Evolutionary conservation across 257 asterid species (phyloP), one percentile per base, ranked within the genome.

Genomic region (Solanum raphanifolium): DNA sequence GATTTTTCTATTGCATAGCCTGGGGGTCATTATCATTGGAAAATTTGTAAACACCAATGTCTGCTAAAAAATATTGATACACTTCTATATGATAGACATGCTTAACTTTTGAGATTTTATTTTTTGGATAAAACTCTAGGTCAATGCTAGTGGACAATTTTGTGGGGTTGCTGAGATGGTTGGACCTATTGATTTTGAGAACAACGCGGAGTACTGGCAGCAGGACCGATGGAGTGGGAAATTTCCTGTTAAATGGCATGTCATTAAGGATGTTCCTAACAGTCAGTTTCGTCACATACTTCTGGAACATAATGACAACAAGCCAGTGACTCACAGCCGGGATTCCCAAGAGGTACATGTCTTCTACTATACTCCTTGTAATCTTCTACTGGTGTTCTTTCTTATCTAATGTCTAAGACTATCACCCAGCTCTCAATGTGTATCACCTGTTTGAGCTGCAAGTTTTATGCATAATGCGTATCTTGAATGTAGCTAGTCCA

Each of bases 141-240:
- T 97, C 71, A 97, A 97, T 93, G 99, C 99, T 66, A 97, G 99
- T 90, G 99, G 98, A 29, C 99, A 96, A 89, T 97, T 97, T 88
- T 97, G 99, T 91, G 99, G 99, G 75, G 93, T 97, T 87, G 99
- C 99, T 20, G 99, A 97, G 94, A 97, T 97, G 99, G 90, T 92
- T 88, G 99, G 99, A 85, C 91, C 94, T 41, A 95, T 97, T 88
- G 98, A 97, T 91, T 97, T 97, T 87, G 98, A 97, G 88, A 94
- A 93, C 73, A 94, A 94, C 91, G 99, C 99, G 29, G 97, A 97
- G 87, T 94, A 97, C 95, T 97, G 99, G 99, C 98, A 95, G 94
- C 99, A 96, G 91, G 99, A 97, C 89, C 93, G 99, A 92, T 97
- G 99, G 99, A 97, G 96, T 78, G 99, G 99, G 73, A 98, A 94